Evolutionary conservation across 1,139 yeast genomes (phyloP).

Genomic region (Magnusiomyces magnusii): DNA sequence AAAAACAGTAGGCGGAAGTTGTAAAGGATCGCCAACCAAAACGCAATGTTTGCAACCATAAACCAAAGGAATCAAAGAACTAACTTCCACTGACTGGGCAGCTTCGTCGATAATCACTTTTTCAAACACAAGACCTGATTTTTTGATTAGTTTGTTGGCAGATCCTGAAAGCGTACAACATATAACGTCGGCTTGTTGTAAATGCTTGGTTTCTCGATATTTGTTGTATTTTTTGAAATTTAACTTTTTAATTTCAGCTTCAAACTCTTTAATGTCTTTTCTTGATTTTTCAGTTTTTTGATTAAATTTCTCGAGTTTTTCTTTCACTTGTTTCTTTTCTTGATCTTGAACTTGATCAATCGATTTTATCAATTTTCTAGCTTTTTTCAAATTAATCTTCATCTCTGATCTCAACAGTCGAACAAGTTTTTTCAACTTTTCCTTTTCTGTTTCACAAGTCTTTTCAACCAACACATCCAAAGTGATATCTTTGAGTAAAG

Average conservation of each 20-base stretch:
- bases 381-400: too few relatives aligned
- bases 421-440: too few relatives aligned
- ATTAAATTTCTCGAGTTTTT: background rate
- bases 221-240: background rate
- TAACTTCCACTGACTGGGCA: conserved; percentile 91
- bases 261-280: background rate
- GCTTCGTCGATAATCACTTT: conserved; percentile 98
- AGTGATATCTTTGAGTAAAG: too few relatives aligned
- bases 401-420: too few relatives aligned
- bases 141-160: conserved; percentile 78
- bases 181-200: conserved; percentile 57
- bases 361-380: too few relatives aligned
- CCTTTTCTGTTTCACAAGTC: too few relatives aligned
- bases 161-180: conserved; percentile 92
- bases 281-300: background rate
- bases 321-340: background rate
- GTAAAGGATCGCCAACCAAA: conserved; percentile 99
- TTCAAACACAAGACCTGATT: conserved; percentile 71
- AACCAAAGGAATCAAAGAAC: conserved; percentile 83
- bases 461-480: too few relatives aligned
- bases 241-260: background rate
- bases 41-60: conserved; percentile 88
- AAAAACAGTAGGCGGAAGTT: conserved; percentile 91
- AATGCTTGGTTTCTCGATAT: too few relatives aligned
- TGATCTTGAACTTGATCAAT: background rate